These are phyloP conservation scores for Cladorrhinum sp. DNA, from an alignment of 2,329 filamentous ascomycete genomes.

Conservation along the genomic window DNA sequence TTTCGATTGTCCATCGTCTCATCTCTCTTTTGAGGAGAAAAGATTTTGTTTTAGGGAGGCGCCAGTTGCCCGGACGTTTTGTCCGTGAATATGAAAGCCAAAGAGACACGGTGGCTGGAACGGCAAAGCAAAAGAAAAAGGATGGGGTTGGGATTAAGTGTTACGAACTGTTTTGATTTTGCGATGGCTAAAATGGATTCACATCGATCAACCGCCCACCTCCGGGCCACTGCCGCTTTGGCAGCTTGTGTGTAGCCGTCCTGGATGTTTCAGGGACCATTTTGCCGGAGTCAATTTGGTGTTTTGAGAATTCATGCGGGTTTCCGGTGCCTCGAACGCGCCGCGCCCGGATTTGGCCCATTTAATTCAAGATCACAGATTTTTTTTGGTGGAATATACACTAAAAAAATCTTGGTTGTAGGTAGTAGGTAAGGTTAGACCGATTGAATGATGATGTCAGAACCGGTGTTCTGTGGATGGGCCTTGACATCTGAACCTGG, in stretches of 20 bases:
- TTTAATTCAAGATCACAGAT: background rate
- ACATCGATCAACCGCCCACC: background rate
- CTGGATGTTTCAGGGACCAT: conserved; percentile 13
- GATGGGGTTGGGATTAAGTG: too few relatives aligned
- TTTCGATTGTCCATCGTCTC: background rate
- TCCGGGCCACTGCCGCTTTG: conserved; percentile 5
- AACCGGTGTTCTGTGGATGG: background rate
- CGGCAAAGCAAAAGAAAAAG: background rate
- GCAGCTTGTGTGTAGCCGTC: background rate
- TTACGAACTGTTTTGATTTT: conserved; percentile 3
- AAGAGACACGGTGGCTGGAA: too few relatives aligned
- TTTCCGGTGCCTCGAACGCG: background rate
- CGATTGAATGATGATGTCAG: conserved; percentile 4
- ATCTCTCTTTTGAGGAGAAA: background rate
- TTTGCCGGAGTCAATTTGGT: conserved; percentile 13
- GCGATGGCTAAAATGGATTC: background rate
- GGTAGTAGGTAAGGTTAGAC: background rate
- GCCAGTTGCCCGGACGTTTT: background rate
- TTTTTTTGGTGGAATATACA: background rate
- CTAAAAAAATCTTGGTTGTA: background rate
- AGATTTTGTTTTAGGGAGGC: too few relatives aligned
- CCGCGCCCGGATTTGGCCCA: background rate
- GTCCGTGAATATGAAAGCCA: background rate
- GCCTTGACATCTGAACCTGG: background rate
- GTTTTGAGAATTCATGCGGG: conserved; percentile 14